These are phyloP conservation scores for Solanum hybrid DNA, from an alignment of 305 asterid genomes.

Conservation along the genomic window DNA sequence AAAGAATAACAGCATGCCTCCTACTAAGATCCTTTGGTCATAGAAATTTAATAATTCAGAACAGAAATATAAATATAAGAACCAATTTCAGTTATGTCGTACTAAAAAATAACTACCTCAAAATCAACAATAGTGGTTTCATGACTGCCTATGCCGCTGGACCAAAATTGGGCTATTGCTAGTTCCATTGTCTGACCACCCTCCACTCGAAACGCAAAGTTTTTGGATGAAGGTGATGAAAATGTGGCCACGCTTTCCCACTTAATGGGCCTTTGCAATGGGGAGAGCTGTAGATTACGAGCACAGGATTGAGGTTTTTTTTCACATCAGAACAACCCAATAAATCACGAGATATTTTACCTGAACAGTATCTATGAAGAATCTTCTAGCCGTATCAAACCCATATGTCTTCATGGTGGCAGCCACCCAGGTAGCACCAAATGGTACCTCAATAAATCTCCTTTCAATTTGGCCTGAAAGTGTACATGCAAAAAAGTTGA, in stretches of 20 bases:
- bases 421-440: slow-evolving; percentile 97
- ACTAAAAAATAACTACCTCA: slow-evolving; percentile 49
- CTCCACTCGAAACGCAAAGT: slow-evolving; percentile 73
- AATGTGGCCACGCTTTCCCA: slow-evolving; percentile 81
- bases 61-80: background rate
- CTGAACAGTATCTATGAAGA: slow-evolving; percentile 85
- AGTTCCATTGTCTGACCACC: slow-evolving; percentile 92
- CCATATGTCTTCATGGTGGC: slow-evolving; percentile 82
- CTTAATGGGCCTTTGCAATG: slow-evolving; percentile 79
- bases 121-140: slow-evolving; percentile 67
- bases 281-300: slow-evolving; percentile 54
- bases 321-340: background rate
- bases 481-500: slow-evolving; percentile 12
- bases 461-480: slow-evolving; percentile 77
- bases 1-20: slow-evolving; percentile 2
- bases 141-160: slow-evolving; percentile 91
- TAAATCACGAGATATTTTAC: slow-evolving; percentile 26
- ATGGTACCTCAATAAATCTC: slow-evolving; percentile 79
- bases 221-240: slow-evolving; percentile 93
- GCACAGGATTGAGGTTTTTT: slow-evolving; percentile 19
- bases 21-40: slow-evolving; percentile 5
- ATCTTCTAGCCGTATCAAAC: slow-evolving; percentile 80
- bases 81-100: background rate
- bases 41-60: background rate
- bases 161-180: slow-evolving; percentile 95